Conservation (phyloP, 1,284 basidiomycete species). For the Apiotrichum laibachii region DNA sequence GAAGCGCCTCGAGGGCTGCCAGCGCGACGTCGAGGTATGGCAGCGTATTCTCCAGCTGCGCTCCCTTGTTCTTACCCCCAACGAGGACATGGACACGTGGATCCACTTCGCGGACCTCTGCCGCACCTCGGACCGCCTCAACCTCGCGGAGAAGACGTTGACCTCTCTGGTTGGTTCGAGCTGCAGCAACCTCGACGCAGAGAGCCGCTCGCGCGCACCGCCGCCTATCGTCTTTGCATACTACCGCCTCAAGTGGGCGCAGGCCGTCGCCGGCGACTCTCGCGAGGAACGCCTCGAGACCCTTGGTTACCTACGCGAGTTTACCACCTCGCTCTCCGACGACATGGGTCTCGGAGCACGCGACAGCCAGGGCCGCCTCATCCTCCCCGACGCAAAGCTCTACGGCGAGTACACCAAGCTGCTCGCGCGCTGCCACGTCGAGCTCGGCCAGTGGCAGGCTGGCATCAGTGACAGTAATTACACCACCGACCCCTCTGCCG, state of each 20-base stretch:
- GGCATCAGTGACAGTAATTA: constrained; percentile 59
- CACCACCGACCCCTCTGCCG: constrained; percentile 71
- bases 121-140: constrained; percentile 78
- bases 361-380: constrained; percentile 47
- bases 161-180: constrained; percentile 77
- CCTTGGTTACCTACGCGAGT: constrained; percentile 79
- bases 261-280: constrained; percentile 53
- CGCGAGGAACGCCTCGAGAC: constrained; percentile 58
- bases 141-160: constrained; percentile 93
- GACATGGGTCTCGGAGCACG: constrained; percentile 69
- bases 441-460: constrained; percentile 92
- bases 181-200: constrained; percentile 41
- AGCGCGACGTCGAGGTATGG: constrained; percentile 99
- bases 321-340: constrained; percentile 69
- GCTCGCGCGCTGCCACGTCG: constrained; percentile 95
- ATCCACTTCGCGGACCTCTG: constrained; percentile 89
- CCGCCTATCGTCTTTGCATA: constrained; percentile 97
- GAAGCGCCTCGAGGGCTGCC: constrained; percentile 89
- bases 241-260: constrained; percentile 95
- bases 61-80: constrained; percentile 87
- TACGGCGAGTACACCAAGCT: constrained; percentile 75
- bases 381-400: constrained; percentile 61
- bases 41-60: constrained; percentile 96
- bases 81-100: constrained; percentile 96
- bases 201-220: constrained; percentile 69